Evolutionary conservation across 805 yeast genomes (phyloP).

Genomic region (Candida nemodendra): DNA sequence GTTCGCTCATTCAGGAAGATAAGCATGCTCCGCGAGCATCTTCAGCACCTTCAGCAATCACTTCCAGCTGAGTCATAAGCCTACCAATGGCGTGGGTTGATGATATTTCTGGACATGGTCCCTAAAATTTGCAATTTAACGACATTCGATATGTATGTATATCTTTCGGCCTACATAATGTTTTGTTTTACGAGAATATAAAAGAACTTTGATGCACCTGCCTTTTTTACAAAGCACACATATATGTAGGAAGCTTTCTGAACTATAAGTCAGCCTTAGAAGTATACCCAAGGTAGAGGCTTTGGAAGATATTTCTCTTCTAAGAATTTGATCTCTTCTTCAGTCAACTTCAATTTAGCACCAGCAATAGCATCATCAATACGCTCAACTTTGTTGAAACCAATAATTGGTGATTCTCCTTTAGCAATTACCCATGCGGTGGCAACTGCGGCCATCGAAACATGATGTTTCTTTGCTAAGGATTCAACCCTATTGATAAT

Average conservation of each 20-base stretch:
- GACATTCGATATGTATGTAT: too few relatives aligned
- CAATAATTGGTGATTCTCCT: constrained; percentile 58
- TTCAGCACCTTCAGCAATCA: too few relatives aligned
- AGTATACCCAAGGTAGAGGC: constrained; percentile 4
- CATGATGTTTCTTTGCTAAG: constrained; percentile 44
- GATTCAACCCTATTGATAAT: constrained; percentile 54
- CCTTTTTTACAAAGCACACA: too few relatives aligned
- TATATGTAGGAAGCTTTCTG: too few relatives aligned
- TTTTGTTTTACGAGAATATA: too few relatives aligned
- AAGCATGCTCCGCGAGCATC: not conserved
- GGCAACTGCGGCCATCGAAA: constrained; percentile 54
- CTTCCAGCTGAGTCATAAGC: too few relatives aligned
- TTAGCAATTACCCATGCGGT: constrained; percentile 54
- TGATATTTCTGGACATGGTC: too few relatives aligned
- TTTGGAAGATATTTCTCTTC: constrained; percentile 36
- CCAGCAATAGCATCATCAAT: constrained; percentile 51
- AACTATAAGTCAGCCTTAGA: too few relatives aligned
- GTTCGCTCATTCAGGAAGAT: constrained; percentile 15
- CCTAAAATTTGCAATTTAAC: too few relatives aligned
- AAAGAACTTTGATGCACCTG: too few relatives aligned
- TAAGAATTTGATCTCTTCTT: constrained; percentile 35
- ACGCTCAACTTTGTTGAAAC: constrained; percentile 45
- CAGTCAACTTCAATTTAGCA: constrained; percentile 38
- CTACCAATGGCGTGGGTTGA: too few relatives aligned
- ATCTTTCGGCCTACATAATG: too few relatives aligned